These are phyloP conservation scores for Globisporangium heterothallicum DNA, from an alignment of 352 stramenopile species.

Conservation along the genomic window DNA sequence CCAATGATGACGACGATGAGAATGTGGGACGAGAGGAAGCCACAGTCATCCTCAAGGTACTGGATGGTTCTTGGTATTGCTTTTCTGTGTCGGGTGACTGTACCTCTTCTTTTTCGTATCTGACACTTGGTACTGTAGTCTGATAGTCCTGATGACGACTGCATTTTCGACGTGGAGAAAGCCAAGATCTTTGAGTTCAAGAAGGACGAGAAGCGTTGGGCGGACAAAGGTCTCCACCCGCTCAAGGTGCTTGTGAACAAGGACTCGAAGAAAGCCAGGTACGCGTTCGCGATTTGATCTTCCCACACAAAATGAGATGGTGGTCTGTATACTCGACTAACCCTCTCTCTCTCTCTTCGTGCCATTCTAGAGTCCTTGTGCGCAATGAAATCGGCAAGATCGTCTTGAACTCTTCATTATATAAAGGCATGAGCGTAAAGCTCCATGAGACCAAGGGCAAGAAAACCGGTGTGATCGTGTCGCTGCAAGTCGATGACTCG, in stretches of 20 bases:
- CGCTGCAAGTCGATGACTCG: slow-evolving; percentile 51
- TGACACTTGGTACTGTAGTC: slow-evolving; percentile 40
- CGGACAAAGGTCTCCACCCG: slow-evolving; percentile 77
- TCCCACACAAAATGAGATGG: background rate
- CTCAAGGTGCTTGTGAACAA: slow-evolving; percentile 80
- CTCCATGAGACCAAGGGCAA: slow-evolving; percentile 71
- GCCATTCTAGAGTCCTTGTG: slow-evolving; percentile 62
- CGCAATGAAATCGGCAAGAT: slow-evolving; percentile 87
- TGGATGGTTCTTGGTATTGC: no score
- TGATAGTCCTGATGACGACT: slow-evolving; percentile 64
- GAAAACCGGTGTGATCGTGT: slow-evolving; percentile 61
- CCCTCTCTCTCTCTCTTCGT: background rate
- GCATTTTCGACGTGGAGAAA: slow-evolving; percentile 71
- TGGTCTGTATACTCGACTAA: slow-evolving; percentile 2
- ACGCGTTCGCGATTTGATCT: slow-evolving; percentile 7
- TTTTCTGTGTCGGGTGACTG: background rate
- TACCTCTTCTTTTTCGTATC: slow-evolving; percentile 1
- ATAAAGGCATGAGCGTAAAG: slow-evolving; percentile 68
- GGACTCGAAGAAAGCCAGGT: slow-evolving; percentile 57
- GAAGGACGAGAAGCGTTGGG: slow-evolving; percentile 85
- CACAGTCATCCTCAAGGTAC: slow-evolving; percentile 85
- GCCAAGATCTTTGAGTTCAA: slow-evolving; percentile 83
- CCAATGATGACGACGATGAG: slow-evolving; percentile 67
- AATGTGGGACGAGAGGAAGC: slow-evolving; percentile 77
- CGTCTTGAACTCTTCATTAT: slow-evolving; percentile 76